A percentile compares a stretch with the other conserved stretches of the same genome.
Evolutionary conservation across 106 monocot species (phyloP).

Genomic region (Dactylorhiza incarnata): DNA sequence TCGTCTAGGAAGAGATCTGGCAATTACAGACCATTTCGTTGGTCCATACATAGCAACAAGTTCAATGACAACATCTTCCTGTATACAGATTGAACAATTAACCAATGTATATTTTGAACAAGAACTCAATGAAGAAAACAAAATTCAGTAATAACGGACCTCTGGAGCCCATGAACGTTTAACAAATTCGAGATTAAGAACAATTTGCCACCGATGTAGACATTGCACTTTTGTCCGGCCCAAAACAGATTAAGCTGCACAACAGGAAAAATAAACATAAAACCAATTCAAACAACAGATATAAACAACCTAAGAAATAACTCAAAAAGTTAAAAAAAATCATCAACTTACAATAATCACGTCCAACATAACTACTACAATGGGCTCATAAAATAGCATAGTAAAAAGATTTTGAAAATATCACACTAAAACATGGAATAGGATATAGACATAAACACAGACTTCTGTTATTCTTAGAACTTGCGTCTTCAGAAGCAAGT

Average conservation of each 20-base stretch:
- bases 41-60: slow-evolving; percentile 76
- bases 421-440: background rate
- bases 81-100: too few species aligned
- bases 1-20: slow-evolving; percentile 81
- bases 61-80: slow-evolving; percentile 87
- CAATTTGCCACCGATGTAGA: slow-evolving; percentile 95
- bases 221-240: slow-evolving; percentile 96
- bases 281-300: background rate
- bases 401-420: background rate
- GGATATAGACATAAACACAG: background rate
- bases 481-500: background rate
- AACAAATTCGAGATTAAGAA: slow-evolving; percentile 89
- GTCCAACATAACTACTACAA: background rate
- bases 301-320: background rate
- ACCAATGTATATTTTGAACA: too few species aligned
- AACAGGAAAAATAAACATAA: background rate
- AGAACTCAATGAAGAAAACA: too few species aligned
- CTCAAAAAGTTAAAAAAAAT: background rate
- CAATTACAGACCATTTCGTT: too few species aligned
- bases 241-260: slow-evolving; percentile 66
- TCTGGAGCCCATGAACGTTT: slow-evolving; percentile 86
- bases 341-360: background rate
- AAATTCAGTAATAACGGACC: slow-evolving; percentile 52
- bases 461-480: background rate
- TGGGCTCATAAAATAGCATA: background rate